Base-by-base conservation (phyloP, 1,284 basidiomycete genomes). In the Takashimella koratensis region DNA sequence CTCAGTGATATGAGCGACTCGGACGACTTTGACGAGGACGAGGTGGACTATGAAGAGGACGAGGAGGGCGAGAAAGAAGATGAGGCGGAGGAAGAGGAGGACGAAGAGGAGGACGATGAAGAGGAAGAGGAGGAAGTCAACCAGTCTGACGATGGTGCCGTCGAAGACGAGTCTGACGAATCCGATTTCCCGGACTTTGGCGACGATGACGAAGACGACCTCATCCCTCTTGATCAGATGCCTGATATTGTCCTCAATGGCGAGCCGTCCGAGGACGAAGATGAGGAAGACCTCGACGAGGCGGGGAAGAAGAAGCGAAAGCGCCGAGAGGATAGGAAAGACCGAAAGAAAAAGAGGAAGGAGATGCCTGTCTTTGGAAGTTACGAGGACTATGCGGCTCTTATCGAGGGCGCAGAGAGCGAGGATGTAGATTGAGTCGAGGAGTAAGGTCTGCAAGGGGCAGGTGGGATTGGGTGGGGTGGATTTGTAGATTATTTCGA, bases 381-480 rank as follows among this genome's bases (percentile, higher is more conserved):
- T 69, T 95, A 95, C 61, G 95, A 98, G 59, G 95, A 97, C 64
- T 98, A 96, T 68, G 89, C 88, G 46, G 87, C 84, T 75, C 81
- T 98, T 80, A 93, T 98, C 60, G 92, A 95, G 68, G 87, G 86
- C 54, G 78, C 71, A 13, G 87, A 79, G 20, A 87, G 89, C 74
- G 87, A 89, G 66, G 79, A 86, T 8, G 66, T 67, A 52, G 64
- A 69, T 25, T 58, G 43, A n/a, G 6, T 43, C 8, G 20, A 8
- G 12, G 16, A 8, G 42, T 12, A n/a, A n/a, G 8, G 30, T 36
- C 30, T 36, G 30, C 30, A 36, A 36, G 16, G 30, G 30, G 30
- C 16, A n/a, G n/a, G n/a, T n/a, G n/a, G n/a, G n/a, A n/a, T n/a
- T n/a, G n/a, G n/a, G n/a, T n/a, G 8, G 30, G 16, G 8, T 36